These are phyloP conservation scores for Myriosclerotinia curreyana DNA, from an alignment of 2,329 filamentous ascomycete genomes.

Conservation along the genomic window DNA sequence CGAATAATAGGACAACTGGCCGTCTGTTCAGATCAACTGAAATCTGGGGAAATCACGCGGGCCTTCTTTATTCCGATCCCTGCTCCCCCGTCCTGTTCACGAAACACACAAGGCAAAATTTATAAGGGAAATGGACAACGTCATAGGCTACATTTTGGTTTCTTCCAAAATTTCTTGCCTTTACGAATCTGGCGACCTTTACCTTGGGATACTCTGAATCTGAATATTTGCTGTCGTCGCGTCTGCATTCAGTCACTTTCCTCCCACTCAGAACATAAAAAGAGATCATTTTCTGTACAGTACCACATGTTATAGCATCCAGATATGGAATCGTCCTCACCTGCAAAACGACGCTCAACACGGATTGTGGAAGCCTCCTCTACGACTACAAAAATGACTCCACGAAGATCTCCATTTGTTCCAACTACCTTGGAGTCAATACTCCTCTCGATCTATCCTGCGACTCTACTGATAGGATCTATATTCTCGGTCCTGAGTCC, in stretches of 20 bases:
- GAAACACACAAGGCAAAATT: conserved; percentile 13
- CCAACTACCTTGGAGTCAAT: conserved; percentile 66
- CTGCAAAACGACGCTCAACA: conserved; percentile 35
- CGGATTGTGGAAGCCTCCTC: conserved; percentile 28
- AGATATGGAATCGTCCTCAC: conserved; percentile 35
- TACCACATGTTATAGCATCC: conserved; percentile 32
- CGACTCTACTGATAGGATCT: conserved; percentile 75
- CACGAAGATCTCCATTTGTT: conserved; percentile 53
- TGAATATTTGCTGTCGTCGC: background rate
- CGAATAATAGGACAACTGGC: background rate
- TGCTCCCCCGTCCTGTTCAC: conserved; percentile 2
- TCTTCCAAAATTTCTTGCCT: conserved; percentile 9
- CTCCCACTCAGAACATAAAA: background rate
- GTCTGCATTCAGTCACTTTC: background rate
- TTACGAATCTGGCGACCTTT: conserved; percentile 9
- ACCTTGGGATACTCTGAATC: background rate
- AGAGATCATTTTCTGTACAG: background rate
- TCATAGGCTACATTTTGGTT: conserved; percentile 18
- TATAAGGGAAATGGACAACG: conserved; percentile 9
- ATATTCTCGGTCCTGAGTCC: conserved; percentile 78
- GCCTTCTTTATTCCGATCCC: conserved; percentile 14
- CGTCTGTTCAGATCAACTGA: background rate
- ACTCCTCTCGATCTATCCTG: conserved; percentile 69
- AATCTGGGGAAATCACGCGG: conserved; percentile 24
- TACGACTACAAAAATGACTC: conserved; percentile 25